Base-by-base conservation (phyloP, 345 rosid species). In the Bruguiera sexangula region DNA sequence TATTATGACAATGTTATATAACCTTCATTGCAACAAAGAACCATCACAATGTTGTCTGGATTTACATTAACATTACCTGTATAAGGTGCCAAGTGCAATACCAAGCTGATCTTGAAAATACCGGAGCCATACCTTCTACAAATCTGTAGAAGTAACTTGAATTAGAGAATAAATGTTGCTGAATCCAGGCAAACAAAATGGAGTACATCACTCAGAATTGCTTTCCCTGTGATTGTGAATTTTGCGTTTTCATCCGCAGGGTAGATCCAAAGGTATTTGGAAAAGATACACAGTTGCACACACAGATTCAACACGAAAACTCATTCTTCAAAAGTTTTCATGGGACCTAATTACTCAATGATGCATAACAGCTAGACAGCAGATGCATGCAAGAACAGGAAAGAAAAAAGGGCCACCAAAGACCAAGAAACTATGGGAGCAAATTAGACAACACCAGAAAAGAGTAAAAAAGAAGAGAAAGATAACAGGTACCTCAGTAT, bases 41-140 rank as follows among this genome's bases (percentile, higher is more conserved):
- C 2, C 21, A 63, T 62, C 36, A 22, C 60, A 58, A 43, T 32
- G 27, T 43, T 60, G 54, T 26, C n/a, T 30, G 34, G 29, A 43
- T 21, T 27, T 70, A 56, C 34, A 48, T 32, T n/a, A 27, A 21
- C 20, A 24, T 71, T 83, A 95, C 99, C 94, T 95, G 99, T 81
- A 95, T 92, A 30, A 95, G 96, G 84, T 95, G 93, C 99, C 99
- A 95, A 71, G 99, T 84, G 81, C 99, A 95, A 76, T 85, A 87
- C 99, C 99, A 95, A 66, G 99, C 98, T 77, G 96, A 78, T 83
- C 98, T 90, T 15, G 99, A 92, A 78, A 95, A 92, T 63, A 95
- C 99, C 1, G 99, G 99, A 79, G 99, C 99, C 99, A 95, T 95
- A 31, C 99, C 99, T 79, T 95, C 99, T 63, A 95, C 98, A 86